Evolutionary conservation across 2,329 filamentous ascomycete species (phyloP), one percentile per base, ranked within the genome.

Genomic region (Aspergillus pseudotamarii): DNA sequence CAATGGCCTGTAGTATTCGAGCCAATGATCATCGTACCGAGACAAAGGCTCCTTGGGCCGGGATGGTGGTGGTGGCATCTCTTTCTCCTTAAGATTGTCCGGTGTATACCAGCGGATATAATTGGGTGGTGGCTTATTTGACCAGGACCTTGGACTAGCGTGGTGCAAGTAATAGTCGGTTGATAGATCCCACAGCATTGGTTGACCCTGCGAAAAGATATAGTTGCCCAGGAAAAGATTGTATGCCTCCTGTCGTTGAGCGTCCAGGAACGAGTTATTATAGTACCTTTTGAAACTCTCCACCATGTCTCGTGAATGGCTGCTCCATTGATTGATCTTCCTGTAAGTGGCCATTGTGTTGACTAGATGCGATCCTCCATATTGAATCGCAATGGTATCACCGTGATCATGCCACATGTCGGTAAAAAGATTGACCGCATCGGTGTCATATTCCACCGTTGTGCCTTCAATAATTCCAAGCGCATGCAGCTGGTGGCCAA

Each of bases 291-390:
- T 99, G 83, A 99, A 97, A 76, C 93, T 97, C 80, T 99, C 95
- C 26, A 99, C 94, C 94, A 99, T 98, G 77, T 99, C 95, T 69
- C 95, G 87, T 2, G 94, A 97, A 76, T 97, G 93, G 71, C 93
- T 97, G 28, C 93, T 96, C 95, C 95, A 99, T 76, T 98, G 94
- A 69, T 98, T 98, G 76, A 97, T 96, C 79, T 98, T 98, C 62
- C 95, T 91, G 77, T 99, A 99, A 5, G 95, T 99, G 68, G 96
- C 94, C 94, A 99, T 98, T 0, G 95, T 99, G 76, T 99, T 99
- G 71, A 99, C 95, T 0, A 99, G 86, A 77, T 99, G 95, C 2
- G 94, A 98, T 11, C 95, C 95, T 61, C 95, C 95, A 71, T 99
- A 99, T 76, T 99, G 95, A 59, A 98, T 91, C 1, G 95, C 95